Percentiles rank a stretch among this genome's conserved stretches.
These are phyloP conservation scores for Camillea tinctor DNA, from an alignment of 2,329 filamentous ascomycete species.

Conservation along the genomic window DNA sequence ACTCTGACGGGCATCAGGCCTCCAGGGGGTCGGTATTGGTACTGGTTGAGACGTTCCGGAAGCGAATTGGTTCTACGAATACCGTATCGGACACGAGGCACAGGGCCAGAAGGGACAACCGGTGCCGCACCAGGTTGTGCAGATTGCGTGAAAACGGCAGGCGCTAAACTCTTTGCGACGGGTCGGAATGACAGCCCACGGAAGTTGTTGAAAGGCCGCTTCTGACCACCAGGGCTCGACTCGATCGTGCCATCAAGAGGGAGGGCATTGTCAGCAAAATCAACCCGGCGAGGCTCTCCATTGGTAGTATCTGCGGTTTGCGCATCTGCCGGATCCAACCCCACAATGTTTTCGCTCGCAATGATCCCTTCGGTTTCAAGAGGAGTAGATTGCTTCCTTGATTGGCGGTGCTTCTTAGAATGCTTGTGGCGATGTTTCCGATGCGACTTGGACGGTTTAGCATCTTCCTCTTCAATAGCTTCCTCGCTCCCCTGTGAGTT, in stretches of 20 bases:
- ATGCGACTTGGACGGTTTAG: conserved; percentile 30
- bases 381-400: conserved; percentile 25
- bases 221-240: conserved; percentile 21
- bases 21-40: conserved; percentile 45
- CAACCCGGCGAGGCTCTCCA: conserved; percentile 55
- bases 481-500: conserved; percentile 44
- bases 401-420: conserved; percentile 42
- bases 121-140: conserved; percentile 28
- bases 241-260: conserved; percentile 32
- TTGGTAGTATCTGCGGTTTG: conserved; percentile 16
- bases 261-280: conserved; percentile 46
- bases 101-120: conserved; percentile 40
- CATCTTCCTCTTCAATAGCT: conserved; percentile 44
- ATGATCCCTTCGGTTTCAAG: conserved; percentile 19
- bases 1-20: conserved; percentile 49
- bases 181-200: conserved; percentile 62
- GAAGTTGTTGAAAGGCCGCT: conserved; percentile 53
- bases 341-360: conserved; percentile 33
- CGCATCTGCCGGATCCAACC: conserved; percentile 20
- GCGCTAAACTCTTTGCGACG: conserved; percentile 65
- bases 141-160: conserved; percentile 64
- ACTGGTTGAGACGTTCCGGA: conserved; percentile 62
- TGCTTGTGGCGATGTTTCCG: conserved; percentile 40
- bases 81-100: conserved; percentile 60
- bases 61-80: conserved; percentile 73